Percentiles rank a stretch among this genome's conserved stretches.
phyloP scores from a whole-genome alignment of 1,284 basidiomycete genomes.

The Naganishia cerealis region DNA sequence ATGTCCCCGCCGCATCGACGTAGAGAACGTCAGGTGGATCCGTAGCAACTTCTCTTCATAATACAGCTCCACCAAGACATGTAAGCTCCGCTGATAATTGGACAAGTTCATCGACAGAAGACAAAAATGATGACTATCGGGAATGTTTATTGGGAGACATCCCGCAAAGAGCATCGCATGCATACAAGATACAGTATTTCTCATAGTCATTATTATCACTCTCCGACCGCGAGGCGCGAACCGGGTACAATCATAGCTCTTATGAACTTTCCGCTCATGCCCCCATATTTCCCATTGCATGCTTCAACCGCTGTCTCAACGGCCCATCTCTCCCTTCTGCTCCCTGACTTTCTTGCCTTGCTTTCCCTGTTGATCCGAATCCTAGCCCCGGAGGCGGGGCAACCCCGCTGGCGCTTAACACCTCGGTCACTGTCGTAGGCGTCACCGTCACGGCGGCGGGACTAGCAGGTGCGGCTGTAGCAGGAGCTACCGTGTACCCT shows the following conservation, averaged over 20 bases:
- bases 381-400: neutral
- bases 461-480: conserved; percentile 18
- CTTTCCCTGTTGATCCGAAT: neutral
- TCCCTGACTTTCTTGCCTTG: conserved; percentile 12
- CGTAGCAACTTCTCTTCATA: too few relatives aligned
- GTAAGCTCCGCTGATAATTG: too few relatives aligned
- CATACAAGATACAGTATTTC: neutral
- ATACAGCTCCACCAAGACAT: too few relatives aligned
- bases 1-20: too few relatives aligned
- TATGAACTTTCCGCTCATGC: neutral
- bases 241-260: neutral
- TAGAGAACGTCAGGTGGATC: too few relatives aligned
- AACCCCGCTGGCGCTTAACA: neutral
- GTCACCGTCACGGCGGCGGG: conserved; percentile 19
- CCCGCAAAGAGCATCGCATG: neutral
- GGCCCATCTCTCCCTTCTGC: conserved; percentile 45
- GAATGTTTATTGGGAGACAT: too few relatives aligned
- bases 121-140: too few relatives aligned
- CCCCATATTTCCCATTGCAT: conserved; percentile 53
- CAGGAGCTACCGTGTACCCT: conserved; percentile 26
- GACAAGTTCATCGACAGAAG: too few relatives aligned
- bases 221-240: neutral
- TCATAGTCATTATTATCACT: neutral
- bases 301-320: conserved; percentile 51
- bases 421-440: conserved; percentile 23